Evolutionary conservation across 331 rosid species (phyloP).

Genomic region (Malus hybrid): DNA sequence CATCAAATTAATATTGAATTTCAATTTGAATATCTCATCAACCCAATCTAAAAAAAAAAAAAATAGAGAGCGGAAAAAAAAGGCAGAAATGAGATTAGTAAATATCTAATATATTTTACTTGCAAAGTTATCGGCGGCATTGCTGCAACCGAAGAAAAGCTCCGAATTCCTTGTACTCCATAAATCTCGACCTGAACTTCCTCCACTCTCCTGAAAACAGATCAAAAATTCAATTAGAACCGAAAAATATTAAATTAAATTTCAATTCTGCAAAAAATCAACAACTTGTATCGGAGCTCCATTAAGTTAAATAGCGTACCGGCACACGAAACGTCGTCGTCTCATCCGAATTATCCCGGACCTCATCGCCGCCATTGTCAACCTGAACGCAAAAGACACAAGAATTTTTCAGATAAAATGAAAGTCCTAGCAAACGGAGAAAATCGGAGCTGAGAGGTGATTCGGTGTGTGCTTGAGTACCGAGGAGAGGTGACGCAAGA

Average conservation of each 20-base stretch:
- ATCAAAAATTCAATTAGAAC: neutral
- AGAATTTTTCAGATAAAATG: neutral
- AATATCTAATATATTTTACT: slow-evolving; percentile 24
- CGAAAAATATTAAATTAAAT: neutral
- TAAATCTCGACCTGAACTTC: slow-evolving; percentile 39
- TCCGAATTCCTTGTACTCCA: slow-evolving; percentile 52
- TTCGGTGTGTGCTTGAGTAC: slow-evolving; percentile 12
- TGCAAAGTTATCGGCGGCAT: slow-evolving; percentile 39
- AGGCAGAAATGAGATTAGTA: neutral
- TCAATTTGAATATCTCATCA: neutral
- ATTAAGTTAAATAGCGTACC: slow-evolving; percentile 15
- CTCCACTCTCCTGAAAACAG: slow-evolving; percentile 32
- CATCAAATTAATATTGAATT: neutral
- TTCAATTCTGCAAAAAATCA: neutral
- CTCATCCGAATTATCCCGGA: slow-evolving; percentile 10
- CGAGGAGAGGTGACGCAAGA: slow-evolving; percentile 3
- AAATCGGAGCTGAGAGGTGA: neutral
- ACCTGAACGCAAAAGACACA: slow-evolving; percentile 16
- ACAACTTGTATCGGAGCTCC: neutral
- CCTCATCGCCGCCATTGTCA: slow-evolving; percentile 7
- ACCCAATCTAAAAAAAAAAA: neutral
- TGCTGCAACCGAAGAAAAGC: slow-evolving; percentile 53
- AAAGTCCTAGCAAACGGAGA: neutral
- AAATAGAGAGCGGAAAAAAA: neutral
- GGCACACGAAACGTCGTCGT: slow-evolving; percentile 27